Evolutionary conservation across 1,284 basidiomycete species (phyloP).

Genomic region (Cutaneotrichosporon cavernicola): DNA sequence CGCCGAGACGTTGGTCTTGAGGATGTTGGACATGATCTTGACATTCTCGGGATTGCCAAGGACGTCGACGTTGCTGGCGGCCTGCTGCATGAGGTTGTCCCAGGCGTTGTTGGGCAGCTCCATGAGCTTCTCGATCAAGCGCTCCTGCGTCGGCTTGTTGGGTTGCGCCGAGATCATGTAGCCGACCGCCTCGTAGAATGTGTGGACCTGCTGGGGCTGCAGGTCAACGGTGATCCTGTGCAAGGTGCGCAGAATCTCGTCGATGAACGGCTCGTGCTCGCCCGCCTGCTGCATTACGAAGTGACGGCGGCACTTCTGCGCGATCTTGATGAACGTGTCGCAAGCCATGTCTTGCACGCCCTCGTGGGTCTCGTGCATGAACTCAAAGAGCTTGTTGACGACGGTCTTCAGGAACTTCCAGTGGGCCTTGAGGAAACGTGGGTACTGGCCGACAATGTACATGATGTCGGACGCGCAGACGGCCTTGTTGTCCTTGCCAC

Average conservation of each 20-base stretch:
- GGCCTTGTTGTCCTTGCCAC: constrained; percentile 99
- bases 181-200: constrained; percentile 96
- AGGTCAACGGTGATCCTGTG: constrained; percentile 95
- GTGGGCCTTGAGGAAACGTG: constrained; percentile 98
- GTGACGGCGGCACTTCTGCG: constrained; percentile 96
- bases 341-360: constrained; percentile 99
- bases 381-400: constrained; percentile 99
- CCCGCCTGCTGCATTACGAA: constrained; percentile 99
- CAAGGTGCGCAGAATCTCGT: constrained; percentile 89
- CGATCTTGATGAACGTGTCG: constrained; percentile 99
- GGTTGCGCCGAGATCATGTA: constrained; percentile 99
- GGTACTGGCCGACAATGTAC: constrained; percentile 99
- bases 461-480: constrained; percentile 99
- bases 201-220: constrained; percentile 92
- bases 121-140: constrained; percentile 93
- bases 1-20: constrained; percentile 98
- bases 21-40: constrained; percentile 93
- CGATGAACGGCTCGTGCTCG: constrained; percentile 96
- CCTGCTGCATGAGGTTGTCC: constrained; percentile 97
- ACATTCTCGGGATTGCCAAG: constrained; percentile 89
- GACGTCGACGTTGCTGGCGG: constrained; percentile 88
- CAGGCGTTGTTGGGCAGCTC: constrained; percentile 96
- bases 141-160: constrained; percentile 95
- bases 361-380: constrained; percentile 99
- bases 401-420: constrained; percentile 99